phyloP scores from a whole-genome alignment of 2,329 filamentous ascomycete species.

The Xylaria sp. region DNA sequence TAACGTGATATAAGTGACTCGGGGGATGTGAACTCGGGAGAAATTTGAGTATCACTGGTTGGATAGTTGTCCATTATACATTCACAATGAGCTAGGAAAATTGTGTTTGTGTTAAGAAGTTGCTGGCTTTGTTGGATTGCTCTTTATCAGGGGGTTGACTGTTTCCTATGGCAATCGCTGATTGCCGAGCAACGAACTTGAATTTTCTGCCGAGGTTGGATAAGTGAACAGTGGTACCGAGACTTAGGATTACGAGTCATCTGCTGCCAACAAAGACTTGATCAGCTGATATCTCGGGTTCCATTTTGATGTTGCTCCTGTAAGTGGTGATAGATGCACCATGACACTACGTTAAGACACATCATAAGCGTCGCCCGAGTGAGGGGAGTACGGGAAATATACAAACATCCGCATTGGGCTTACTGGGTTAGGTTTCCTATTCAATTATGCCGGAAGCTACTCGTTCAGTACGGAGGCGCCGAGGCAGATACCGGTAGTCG shows the following conservation, averaged over 20 bases:
- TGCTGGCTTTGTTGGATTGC: not conserved
- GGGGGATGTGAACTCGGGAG: not conserved
- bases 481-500: not conserved
- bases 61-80: not conserved
- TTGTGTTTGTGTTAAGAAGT: not conserved
- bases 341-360: not conserved
- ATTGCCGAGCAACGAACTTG: not conserved
- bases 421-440: conserved; percentile 2
- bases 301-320: not conserved
- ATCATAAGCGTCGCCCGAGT: conserved; percentile 6
- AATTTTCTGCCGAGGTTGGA: conserved; percentile 3
- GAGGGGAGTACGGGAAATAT: conserved; percentile 11
- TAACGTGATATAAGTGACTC: not conserved
- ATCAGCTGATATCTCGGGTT: conserved; percentile 13
- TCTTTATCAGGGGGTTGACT: not conserved
- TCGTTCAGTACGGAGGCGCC: not conserved
- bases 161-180: not conserved
- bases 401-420: conserved; percentile 1
- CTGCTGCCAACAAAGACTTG: not conserved
- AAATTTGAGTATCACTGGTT: not conserved
- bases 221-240: not conserved
- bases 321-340: conserved; percentile 3
- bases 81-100: not conserved
- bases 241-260: not conserved
- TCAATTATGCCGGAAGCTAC: not conserved